phyloP scores from a whole-genome alignment of 768 basidiomycete species.

The Mycena venus region DNA sequence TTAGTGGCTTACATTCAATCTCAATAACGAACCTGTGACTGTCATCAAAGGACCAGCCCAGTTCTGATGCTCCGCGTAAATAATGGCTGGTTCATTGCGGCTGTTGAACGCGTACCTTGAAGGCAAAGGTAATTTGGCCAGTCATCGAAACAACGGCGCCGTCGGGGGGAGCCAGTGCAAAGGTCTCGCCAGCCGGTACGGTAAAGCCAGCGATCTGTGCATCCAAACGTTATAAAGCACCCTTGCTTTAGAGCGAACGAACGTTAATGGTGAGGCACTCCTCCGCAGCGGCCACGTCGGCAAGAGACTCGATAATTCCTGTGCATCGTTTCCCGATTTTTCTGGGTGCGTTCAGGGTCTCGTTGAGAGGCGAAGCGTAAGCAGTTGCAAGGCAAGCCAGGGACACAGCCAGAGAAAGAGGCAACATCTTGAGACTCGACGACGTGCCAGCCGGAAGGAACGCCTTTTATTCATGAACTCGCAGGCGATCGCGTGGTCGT shows the following conservation, averaged over 20 bases:
- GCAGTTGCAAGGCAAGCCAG: slow-evolving; percentile 1
- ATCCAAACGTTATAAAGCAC: neutral
- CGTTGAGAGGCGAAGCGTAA: neutral
- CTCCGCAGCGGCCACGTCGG: slow-evolving; percentile 25
- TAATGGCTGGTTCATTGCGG: neutral
- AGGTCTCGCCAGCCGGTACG: slow-evolving; percentile 19
- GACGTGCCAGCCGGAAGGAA: neutral
- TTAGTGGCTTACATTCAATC: neutral
- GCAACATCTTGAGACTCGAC: neutral
- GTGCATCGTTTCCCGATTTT: slow-evolving; percentile 27
- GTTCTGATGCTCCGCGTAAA: neutral
- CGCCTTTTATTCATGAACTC: neutral
- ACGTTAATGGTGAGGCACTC: slow-evolving; percentile 22
- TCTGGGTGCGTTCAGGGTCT: slow-evolving; percentile 2
- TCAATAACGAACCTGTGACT: neutral
- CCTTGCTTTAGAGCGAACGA: neutral
- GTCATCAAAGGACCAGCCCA: slow-evolving; percentile 34
- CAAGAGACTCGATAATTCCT: slow-evolving; percentile 18
- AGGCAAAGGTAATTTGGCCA: slow-evolving; percentile 23
- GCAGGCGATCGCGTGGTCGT: neutral
- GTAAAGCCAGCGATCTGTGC: slow-evolving; percentile 24
- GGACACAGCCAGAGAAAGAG: slow-evolving; percentile 14
- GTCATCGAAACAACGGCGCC: slow-evolving; percentile 25
- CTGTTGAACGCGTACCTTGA: neutral
- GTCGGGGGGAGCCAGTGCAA: slow-evolving; percentile 27